Conservation (phyloP, 2,329 filamentous ascomycete genomes). For the Pyrenochaeta sp. region DNA sequence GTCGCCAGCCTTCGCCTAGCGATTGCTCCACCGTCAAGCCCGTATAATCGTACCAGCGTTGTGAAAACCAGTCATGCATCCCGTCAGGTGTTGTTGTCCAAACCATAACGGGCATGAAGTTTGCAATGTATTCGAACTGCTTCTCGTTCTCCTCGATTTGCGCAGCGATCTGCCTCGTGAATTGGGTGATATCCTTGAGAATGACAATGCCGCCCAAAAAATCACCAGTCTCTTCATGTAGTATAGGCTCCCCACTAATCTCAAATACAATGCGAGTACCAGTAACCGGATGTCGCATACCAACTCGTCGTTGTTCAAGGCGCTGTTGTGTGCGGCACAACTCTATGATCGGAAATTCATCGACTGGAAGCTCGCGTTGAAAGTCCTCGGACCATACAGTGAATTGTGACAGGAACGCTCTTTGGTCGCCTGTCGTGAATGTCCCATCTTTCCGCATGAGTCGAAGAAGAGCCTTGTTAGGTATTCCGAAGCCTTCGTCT, state of each 20-base stretch:
- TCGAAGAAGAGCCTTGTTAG: conserved; percentile 69
- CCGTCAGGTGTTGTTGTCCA: conserved; percentile 77
- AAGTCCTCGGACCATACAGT: conserved; percentile 73
- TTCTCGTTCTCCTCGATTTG: conserved; percentile 76
- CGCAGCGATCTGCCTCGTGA: conserved; percentile 72
- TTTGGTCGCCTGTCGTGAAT: conserved; percentile 47
- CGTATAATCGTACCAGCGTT: conserved; percentile 82
- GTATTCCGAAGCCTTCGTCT: conserved; percentile 76
- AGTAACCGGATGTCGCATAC: conserved; percentile 63
- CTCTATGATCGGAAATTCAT: conserved; percentile 73
- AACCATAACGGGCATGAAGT: conserved; percentile 66
- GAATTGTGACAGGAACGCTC: conserved; percentile 68
- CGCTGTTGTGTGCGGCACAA: conserved; percentile 69
- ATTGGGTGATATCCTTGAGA: conserved; percentile 75
- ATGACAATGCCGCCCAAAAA: conserved; percentile 77
- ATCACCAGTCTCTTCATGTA: conserved; percentile 72
- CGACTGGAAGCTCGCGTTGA: conserved; percentile 61
- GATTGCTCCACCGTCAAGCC: conserved; percentile 69
- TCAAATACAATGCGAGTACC: conserved; percentile 69
- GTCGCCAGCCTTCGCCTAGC: conserved; percentile 68
- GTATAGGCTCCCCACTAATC: conserved; percentile 71
- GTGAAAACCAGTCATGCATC: conserved; percentile 75
- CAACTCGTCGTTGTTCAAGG: conserved; percentile 68
- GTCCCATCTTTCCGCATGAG: conserved; percentile 51
- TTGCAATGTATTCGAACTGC: conserved; percentile 78